Base-by-base conservation (phyloP, 495 filamentous ascomycete genomes). In the Tirmania nivea region DNA sequence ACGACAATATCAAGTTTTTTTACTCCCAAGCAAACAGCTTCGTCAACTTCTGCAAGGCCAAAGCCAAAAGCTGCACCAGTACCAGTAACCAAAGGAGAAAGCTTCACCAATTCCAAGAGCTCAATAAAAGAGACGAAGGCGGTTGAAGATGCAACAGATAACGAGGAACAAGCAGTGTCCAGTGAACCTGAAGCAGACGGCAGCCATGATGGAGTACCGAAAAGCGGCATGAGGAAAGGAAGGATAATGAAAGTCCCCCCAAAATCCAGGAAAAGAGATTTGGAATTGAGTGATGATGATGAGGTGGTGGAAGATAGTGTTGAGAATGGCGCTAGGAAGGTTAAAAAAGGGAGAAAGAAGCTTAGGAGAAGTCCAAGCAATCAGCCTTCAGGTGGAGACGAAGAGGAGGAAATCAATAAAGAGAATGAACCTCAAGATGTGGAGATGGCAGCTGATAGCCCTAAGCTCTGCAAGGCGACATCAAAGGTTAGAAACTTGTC, bases 1-100 rank as follows among this genome's bases (percentile, higher is more conserved):
- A 59, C 55, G 14, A 58, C 56, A 7, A 62, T 62, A 48, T 58
- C 55, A 1, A 59, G 55, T 25, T 62, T 62, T 39, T 62, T 62
- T 47, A 48, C 12, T 14, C 39, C 39, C 3, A 45, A 45, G 17
- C 39, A 14, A 54, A 45, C 35, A 49, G 56, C 21, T 55, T 54
- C 39, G 52, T 62, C 42, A 56, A 53, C 45, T 37, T 4, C 34
- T 35, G 35, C 60, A 35, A 49, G 49, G 16, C 49, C 55, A 14
- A 51, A 53, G 19, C 52, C 49, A 14, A 60, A 49, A 45, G 14
- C 39, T 14, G 9, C 12, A 45, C 39, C 39, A 45, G 54, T 61
- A n/a, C 51, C 50, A 34, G 37, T 52, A n/a, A 8, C 52, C 0
- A 59, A 62, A n/a, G 52, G 57, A 19, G 21, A 55, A 8, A 37